Conservation (phyloP, 2,329 filamentous ascomycete genomes). For the Pezicula carpinea region DNA sequence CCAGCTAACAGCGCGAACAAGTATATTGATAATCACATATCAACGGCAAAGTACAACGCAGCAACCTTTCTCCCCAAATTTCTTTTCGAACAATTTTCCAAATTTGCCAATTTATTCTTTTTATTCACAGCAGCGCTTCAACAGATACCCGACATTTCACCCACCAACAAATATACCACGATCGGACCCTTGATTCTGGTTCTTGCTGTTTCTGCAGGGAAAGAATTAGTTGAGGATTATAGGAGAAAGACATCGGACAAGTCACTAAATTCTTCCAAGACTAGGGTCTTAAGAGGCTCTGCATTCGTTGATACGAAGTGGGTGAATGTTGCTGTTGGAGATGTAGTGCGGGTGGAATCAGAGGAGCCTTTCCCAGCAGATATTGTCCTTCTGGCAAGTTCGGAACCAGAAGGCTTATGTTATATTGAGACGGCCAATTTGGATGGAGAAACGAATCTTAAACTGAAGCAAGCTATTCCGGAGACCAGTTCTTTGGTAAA, state of each 20-base stretch:
- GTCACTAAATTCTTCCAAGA: slow-evolving; percentile 81
- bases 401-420: slow-evolving; percentile 93
- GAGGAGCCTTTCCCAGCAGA: slow-evolving; percentile 95
- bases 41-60: slow-evolving; percentile 95
- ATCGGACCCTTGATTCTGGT: slow-evolving; percentile 92
- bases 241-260: slow-evolving; percentile 83
- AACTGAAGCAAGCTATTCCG: slow-evolving; percentile 95
- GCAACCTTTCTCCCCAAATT: slow-evolving; percentile 95
- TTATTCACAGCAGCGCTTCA: slow-evolving; percentile 92
- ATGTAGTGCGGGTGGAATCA: slow-evolving; percentile 88
- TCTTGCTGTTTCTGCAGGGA: slow-evolving; percentile 87
- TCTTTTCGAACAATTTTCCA: slow-evolving; percentile 96
- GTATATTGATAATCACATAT: slow-evolving; percentile 95
- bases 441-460: slow-evolving; percentile 96
- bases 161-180: slow-evolving; percentile 93
- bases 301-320: slow-evolving; percentile 84
- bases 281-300: slow-evolving; percentile 77
- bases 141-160: slow-evolving; percentile 91
- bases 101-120: slow-evolving; percentile 99
- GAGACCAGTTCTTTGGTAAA: slow-evolving; percentile 88
- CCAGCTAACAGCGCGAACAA: slow-evolving; percentile 86
- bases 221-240: slow-evolving; percentile 92
- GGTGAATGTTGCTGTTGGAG: slow-evolving; percentile 89
- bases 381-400: slow-evolving; percentile 85
- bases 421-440: slow-evolving; percentile 99